Conservation (phyloP, 176 grass and related monocot genomes). For the Oryza brachyantha region DNA sequence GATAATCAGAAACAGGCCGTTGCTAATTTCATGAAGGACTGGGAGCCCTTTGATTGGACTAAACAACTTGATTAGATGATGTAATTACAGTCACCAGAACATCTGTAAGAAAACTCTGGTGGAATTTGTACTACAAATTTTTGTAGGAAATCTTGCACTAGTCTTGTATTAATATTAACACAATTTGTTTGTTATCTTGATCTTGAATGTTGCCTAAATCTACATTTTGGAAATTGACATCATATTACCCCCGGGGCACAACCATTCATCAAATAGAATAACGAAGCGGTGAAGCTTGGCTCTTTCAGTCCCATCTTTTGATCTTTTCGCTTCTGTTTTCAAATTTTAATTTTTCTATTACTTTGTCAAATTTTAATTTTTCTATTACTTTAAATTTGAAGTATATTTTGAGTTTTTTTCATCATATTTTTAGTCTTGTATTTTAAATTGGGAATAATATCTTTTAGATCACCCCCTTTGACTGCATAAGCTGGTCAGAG, state of each 20-base stretch:
- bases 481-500: neutral
- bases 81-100: slow-evolving; percentile 6
- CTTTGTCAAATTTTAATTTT: too few relatives aligned
- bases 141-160: slow-evolving; percentile 26
- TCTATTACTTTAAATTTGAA: too few relatives aligned
- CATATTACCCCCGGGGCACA: neutral
- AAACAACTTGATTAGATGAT: slow-evolving; percentile 54
- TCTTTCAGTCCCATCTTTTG: too few relatives aligned
- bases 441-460: too few relatives aligned
- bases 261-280: neutral
- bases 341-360: too few relatives aligned
- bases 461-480: too few relatives aligned
- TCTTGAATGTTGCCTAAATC: neutral
- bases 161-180: slow-evolving; percentile 4
- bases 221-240: neutral
- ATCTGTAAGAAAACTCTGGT: neutral
- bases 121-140: neutral
- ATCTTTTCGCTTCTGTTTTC: too few relatives aligned
- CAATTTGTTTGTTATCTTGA: neutral
- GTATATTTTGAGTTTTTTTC: too few relatives aligned
- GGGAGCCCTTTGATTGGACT: slow-evolving; percentile 91
- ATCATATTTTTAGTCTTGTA: too few relatives aligned
- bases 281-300: neutral
- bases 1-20: slow-evolving; percentile 72
- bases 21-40: slow-evolving; percentile 54